These are phyloP conservation scores for Suillus tomentosus DNA, from an alignment of 768 basidiomycete species.

Conservation along the genomic window DNA sequence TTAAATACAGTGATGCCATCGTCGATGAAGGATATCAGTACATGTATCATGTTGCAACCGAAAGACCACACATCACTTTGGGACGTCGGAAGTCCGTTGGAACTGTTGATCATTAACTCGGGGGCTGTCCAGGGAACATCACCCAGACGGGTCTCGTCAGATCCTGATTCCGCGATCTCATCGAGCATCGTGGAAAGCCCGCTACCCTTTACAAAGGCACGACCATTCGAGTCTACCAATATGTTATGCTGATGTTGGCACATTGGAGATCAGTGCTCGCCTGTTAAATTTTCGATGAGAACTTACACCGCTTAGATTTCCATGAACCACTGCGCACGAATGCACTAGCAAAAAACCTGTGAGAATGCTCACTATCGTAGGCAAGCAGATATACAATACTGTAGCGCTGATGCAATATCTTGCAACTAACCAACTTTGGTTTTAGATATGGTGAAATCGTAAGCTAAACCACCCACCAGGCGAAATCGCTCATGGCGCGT, in stretches of 20 bases:
- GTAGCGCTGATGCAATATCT: conserved; percentile 42
- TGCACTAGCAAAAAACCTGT: conserved; percentile 11
- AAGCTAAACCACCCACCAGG: conserved; percentile 28
- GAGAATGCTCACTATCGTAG: background rate
- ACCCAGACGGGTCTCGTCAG: conserved; percentile 12
- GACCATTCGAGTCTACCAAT: conserved; percentile 6
- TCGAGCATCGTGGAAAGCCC: conserved; percentile 43
- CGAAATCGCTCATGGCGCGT: conserved; percentile 38
- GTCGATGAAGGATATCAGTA: background rate
- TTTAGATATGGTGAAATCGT: background rate
- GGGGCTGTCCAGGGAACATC: conserved; percentile 20
- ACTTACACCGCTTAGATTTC: conserved; percentile 14
- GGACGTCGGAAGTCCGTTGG: background rate
- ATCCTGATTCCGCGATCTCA: conserved; percentile 34
- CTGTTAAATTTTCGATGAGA: background rate
- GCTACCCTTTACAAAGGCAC: conserved; percentile 34
- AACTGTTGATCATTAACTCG: conserved; percentile 14
- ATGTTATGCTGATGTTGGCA: conserved; percentile 11
- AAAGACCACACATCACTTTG: conserved; percentile 24
- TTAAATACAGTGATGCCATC: background rate
- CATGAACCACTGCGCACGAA: conserved; percentile 9
- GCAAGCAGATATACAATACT: conserved; percentile 33
- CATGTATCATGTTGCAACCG: conserved; percentile 25
- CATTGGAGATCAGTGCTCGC: background rate
- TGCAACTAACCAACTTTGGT: conserved; percentile 31